A percentile compares a stretch with the other conserved stretches of the same genome.
phyloP scores from a whole-genome alignment of 176 grass and related monocot genomes.

The Pontederia crassipes region DNA sequence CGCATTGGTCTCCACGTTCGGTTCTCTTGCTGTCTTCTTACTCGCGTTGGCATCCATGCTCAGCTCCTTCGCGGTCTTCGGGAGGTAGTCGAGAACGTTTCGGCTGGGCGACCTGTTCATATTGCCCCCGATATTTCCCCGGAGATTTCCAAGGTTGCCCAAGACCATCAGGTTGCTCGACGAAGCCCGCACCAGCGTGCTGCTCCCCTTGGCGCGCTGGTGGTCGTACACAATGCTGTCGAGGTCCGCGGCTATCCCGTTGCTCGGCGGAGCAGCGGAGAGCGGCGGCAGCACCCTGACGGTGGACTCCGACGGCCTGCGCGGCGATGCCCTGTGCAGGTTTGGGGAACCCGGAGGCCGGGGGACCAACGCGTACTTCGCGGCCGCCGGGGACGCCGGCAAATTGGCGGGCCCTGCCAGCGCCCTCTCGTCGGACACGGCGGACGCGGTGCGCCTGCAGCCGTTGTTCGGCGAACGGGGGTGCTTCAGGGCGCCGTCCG shows the following conservation, averaged over 20 bases:
- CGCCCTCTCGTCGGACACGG: background rate
- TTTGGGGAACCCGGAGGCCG: background rate
- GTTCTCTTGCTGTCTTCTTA: background rate
- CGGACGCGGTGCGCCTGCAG: background rate
- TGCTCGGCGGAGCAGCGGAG: background rate
- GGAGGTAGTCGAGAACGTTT: background rate
- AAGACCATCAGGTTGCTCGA: slow-evolving; percentile 13
- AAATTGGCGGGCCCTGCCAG: background rate
- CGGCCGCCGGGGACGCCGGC: background rate
- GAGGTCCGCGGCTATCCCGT: slow-evolving; percentile 4
- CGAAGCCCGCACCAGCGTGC: slow-evolving; percentile 4
- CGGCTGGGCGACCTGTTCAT: background rate
- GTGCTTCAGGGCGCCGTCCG: too few relatives aligned
- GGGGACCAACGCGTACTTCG: background rate
- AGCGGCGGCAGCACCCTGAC: background rate
- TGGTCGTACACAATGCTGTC: slow-evolving; percentile 6
- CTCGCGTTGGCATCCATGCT: background rate
- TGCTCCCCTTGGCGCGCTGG: background rate
- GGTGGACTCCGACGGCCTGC: background rate
- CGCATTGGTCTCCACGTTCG: background rate
- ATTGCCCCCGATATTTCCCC: background rate
- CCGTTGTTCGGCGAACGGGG: background rate
- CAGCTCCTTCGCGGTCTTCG: background rate
- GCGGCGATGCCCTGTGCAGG: background rate
- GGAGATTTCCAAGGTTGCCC: slow-evolving; percentile 6